Conservation (phyloP, 352 stramenopile species). For the Globisporangium irregulare region DNA sequence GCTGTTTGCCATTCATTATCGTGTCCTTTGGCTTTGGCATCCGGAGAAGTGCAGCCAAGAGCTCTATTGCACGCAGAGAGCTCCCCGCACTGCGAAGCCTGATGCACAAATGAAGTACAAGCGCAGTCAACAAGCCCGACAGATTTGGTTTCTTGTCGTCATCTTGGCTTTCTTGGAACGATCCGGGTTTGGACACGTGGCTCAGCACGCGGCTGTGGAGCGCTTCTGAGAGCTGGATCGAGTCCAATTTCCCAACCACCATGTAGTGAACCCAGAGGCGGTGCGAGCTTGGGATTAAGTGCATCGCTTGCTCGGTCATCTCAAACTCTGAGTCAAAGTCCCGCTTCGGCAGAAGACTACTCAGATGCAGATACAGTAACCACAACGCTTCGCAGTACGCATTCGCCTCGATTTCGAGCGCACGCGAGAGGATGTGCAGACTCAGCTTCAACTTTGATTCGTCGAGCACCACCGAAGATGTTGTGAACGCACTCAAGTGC, state of each 20-base stretch:
- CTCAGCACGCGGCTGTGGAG: conserved; percentile 16
- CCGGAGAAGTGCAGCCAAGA: conserved; percentile 13
- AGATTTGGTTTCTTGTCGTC: not conserved
- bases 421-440: conserved; percentile 29
- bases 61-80: conserved; percentile 1
- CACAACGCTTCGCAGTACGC: conserved; percentile 36
- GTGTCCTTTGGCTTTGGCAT: not conserved
- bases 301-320: conserved; percentile 31
- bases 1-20: not conserved
- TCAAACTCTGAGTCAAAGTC: conserved; percentile 24
- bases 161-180: not conserved
- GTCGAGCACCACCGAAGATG: not conserved
- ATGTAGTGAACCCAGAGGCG: conserved; percentile 32
- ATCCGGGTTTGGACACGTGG: conserved; percentile 12
- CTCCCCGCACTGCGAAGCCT: conserved; percentile 13
- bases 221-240: conserved; percentile 12
- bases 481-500: conserved; percentile 1
- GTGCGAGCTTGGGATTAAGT: conserved; percentile 27
- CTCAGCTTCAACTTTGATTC: conserved; percentile 19
- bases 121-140: conserved; percentile 14
- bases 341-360: conserved; percentile 15
- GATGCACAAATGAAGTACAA: conserved; percentile 21
- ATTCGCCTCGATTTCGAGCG: conserved; percentile 35
- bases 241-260: conserved; percentile 11
- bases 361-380: conserved; percentile 31